These are phyloP conservation scores for Aspergillus affinis DNA, from an alignment of 495 filamentous ascomycete species.

Conservation along the genomic window DNA sequence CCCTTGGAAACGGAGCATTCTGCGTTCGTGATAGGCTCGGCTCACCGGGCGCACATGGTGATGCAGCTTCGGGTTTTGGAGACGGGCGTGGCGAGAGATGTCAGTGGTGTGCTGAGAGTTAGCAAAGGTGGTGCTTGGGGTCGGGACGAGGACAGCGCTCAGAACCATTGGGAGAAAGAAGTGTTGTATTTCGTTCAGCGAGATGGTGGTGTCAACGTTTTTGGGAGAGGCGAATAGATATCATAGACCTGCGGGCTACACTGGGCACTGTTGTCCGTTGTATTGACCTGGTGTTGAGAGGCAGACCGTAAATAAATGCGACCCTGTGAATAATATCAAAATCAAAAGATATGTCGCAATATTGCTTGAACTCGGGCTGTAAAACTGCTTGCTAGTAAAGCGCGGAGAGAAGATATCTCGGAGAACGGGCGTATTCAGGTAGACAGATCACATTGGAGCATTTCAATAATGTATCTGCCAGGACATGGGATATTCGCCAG, in stretches of 20 bases:
- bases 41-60: constrained; percentile 69
- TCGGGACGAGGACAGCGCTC: constrained; percentile 30
- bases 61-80: constrained; percentile 73
- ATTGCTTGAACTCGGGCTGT: not conserved
- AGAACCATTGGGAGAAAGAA: constrained; percentile 55
- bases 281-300: not conserved
- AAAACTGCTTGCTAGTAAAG: constrained; percentile 1
- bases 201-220: constrained; percentile 77
- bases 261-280: too few relatives aligned
- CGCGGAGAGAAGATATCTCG: constrained; percentile 1
- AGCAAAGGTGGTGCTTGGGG: constrained; percentile 56
- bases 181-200: constrained; percentile 76
- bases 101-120: constrained; percentile 84
- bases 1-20: constrained; percentile 64
- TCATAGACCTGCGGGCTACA: constrained; percentile 9
- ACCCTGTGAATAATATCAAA: constrained; percentile 1
- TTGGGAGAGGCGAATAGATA: constrained; percentile 65
- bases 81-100: constrained; percentile 83
- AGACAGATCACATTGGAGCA: constrained; percentile 38
- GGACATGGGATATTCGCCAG: constrained; percentile 47
- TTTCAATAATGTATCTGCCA: constrained; percentile 46
- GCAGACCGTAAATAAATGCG: constrained; percentile 16
- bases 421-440: constrained; percentile 20
- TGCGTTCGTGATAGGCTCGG: constrained; percentile 63
- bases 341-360: not conserved